phyloP scores from a whole-genome alignment of 495 filamentous ascomycete species.

The Penicillium antarcticum region DNA sequence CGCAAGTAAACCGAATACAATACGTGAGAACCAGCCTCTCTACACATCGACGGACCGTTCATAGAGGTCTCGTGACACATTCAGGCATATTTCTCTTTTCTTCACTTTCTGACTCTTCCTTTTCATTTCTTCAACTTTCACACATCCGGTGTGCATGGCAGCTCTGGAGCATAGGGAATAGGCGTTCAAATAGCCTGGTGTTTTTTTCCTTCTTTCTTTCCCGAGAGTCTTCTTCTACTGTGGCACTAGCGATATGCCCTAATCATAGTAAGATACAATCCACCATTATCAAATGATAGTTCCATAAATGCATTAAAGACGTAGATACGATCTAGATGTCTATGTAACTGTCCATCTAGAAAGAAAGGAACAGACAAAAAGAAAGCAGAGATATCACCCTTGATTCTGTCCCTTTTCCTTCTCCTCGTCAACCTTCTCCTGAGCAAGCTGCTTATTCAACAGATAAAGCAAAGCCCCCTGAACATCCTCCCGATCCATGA shows the following conservation, averaged over 20 bases:
- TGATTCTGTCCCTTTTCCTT: not conserved
- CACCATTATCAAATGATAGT: not conserved
- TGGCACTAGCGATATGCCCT: constrained; percentile 13
- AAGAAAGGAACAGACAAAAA: not conserved
- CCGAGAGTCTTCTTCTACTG: constrained; percentile 5
- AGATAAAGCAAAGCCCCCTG: constrained; percentile 26
- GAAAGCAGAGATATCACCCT: not conserved
- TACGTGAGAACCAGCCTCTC: not conserved
- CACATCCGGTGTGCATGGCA: constrained; percentile 19
- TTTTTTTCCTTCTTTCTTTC: constrained; percentile 5
- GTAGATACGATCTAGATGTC: too few relatives aligned
- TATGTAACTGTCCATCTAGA: too few relatives aligned
- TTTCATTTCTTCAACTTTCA: constrained; percentile 14
- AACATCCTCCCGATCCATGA: constrained; percentile 46
- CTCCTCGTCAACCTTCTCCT: constrained; percentile 12
- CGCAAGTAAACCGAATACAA: constrained; percentile 40
- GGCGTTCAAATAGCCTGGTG: constrained; percentile 19
- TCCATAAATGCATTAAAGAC: too few relatives aligned
- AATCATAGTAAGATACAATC: constrained; percentile 17
- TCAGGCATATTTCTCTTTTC: constrained; percentile 3
- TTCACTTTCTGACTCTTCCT: constrained; percentile 1
- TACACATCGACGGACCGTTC: not conserved
- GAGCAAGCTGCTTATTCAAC: constrained; percentile 23
- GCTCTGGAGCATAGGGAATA: constrained; percentile 25
- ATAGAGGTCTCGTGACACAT: constrained; percentile 15